Evolutionary conservation across 2,329 filamentous ascomycete species (phyloP), one percentile per base, ranked within the genome.

Genomic region (Cercospora citrullina): DNA sequence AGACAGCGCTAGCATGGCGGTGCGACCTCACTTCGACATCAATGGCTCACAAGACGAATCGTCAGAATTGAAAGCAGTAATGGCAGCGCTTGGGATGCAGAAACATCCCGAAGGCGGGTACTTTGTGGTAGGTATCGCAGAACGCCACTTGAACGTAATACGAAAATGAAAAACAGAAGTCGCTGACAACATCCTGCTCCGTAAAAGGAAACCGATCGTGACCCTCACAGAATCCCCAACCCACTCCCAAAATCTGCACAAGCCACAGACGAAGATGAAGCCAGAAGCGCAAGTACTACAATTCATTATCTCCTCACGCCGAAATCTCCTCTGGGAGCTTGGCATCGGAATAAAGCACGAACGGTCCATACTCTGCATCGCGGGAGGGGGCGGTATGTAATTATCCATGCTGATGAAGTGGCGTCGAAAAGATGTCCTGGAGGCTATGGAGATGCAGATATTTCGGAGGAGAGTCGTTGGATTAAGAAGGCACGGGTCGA

Each of bases 251-350:
- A 81, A 64, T 77, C 82, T 2, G 18, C 31, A 6, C 53, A 14
- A 30, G 55, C 18, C 16, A 23, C 30, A 1, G 8, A 42, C 18
- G 62, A 73, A 9, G 42, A 64, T 31, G 62, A 60, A 33, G 78
- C 82, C 16, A 83, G 89, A 36, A 83, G 83, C 65, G 84, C 87
- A 1, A 87, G 84, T 64, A 90, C 88, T 0, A 84, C 83, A 1
- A 91, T 91, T 63, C 87, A 84, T 78, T 91, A 92, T 76, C 81
- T 89, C 58, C 80, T 92, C 42, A 89, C 87, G 0, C 84, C 86
- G 0, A 73, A 73, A 21, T 81, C 80, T 0, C 85, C 87, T 0
- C 79, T 86, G 68, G 88, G 89, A 0, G 80, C 80, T 18, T 90
- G 91, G 72, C 89, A 92, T 75, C 81, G 87, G 23, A 91, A 90